Evolutionary conservation across 768 basidiomycete genomes (phyloP), one percentile per base, ranked within the genome.

Genomic region (Russula compacta): DNA sequence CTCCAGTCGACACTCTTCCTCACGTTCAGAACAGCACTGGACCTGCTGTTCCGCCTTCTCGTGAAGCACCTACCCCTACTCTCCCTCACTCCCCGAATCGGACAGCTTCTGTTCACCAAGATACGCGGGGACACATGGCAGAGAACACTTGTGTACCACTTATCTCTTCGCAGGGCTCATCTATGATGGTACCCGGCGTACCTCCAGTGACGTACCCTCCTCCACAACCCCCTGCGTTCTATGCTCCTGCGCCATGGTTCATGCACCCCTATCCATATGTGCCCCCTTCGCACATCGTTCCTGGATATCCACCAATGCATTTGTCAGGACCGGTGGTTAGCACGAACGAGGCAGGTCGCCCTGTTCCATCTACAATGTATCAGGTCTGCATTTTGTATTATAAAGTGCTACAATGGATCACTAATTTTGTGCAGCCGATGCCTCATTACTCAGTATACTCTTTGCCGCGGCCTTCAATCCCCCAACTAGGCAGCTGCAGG

Each of bases 271-370:
- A 66, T 56, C 51, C 55, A 19, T 66, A 64, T 47, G 46, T 38
- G 5, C 56, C 53, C 79, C 72, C 79, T 29, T 81, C 79, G 56
- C 61, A 58, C 21, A 32, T 63, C 33, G 74, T 81, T 47, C 78
- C 79, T 4, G 47, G 57, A 42, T 83, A 82, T 69, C 74, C 81
- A 17, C 65, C 29, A 73, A 75, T 60, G 11, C 54, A 53, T 21
- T 38, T 60, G 36, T 21, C 53, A 15, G 7, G 53, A 6, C n/a
- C 59, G 32, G 32, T 55, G 42, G 53, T 52, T 21, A 24, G 24
- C n/a, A 40, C 48, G 19, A 60, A 51, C 24, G 63, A 61, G 36
- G n/a, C 43, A 32, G 33, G 63, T 39, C 63, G 44, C 19, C 43
- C 29, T 33, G 7, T 50, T 11, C 47, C 59, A 21, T 24, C 59